Base-by-base conservation (phyloP, 495 filamentous ascomycete species). In the Letharia lupina region DNA sequence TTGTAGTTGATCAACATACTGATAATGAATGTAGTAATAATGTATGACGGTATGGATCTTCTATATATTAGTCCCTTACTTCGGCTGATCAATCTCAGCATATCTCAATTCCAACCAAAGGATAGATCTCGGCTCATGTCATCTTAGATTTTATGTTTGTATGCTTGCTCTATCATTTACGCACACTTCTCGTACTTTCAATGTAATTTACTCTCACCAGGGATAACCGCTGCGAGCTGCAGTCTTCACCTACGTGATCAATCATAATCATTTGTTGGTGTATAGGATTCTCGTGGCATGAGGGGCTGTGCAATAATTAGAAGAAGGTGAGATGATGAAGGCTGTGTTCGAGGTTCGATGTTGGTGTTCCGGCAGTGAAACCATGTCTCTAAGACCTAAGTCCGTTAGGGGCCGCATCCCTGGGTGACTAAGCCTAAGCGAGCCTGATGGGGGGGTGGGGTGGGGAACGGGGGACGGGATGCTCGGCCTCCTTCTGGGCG, bases 321-420 rank as follows among this genome's bases (percentile, higher is more conserved):
- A 28, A 0, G 52, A 20, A 0, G 52, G 7, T 57, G 54, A 37
- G 6, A 57, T 33, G 54, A 37, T 57, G 31, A 18, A 57, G 54
- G 54, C 54, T 57, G 54, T 57, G 54, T 57, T 35, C 10, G 16
- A 37, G 50, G 5, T 52, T 31, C 54, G 54, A 57, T 57, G 54
- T 57, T 57, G 54, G 54, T 37, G 31, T 57, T 57, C 54, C 54
- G 54, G 31, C 54, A 8, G 28, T 57, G 54, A 57, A 57, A 57
- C 54, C 20, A 15, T 18, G 33, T 57, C 2, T 5, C 16, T 57
- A 37, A 35, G 52, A 5, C 52, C 50, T 10, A 50, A n/a, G 47
- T 3, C 8, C n/a, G 0, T 56, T 57, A 57, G 54, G 54, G 54
- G 54, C 54, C 33, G 54, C 28, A 1, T 57, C 5, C 54, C 33